Base-by-base conservation (phyloP, 371 early-diverging fungal genomes). In the Mucor irregularis region DNA sequence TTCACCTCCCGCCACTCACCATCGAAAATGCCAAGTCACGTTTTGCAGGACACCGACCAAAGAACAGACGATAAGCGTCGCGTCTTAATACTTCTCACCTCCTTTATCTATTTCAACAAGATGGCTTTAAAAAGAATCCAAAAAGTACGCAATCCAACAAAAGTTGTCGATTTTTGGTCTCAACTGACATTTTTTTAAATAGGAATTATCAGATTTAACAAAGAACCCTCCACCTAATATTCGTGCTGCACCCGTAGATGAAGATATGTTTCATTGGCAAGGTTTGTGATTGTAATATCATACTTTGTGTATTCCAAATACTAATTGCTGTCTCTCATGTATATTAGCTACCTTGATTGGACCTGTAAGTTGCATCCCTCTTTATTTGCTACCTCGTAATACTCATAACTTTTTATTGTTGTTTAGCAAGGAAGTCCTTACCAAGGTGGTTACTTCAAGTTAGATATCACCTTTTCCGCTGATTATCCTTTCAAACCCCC, bases 401-500 rank as follows among this genome's bases (percentile, higher is more conserved):
- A 19, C 2, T 17, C 16, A n/a, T 24, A 19, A 22, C 11, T 24
- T 33, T 6, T 31, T 28, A 43, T 46, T 14, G 1, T 8, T 14
- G 16, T 48, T 11, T 49, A 79, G 80, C 58, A 60, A 24, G 75
- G 72, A 22, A 85, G 85, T 30, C 84, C 90, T n/a, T 97, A 94
- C 69, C 83, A 86, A 66, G 91, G 90, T 21, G 97, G 95, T 10
- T 68, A 74, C 11, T 97, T 96, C 73, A 82, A 85, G 47, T 58
- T 97, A 19, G 85, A 91, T 43, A 86, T 97, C 40, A 72, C 73
- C 11, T 93, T 96, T 57, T 81, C 88, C 43, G 71, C 86, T 0
- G 94, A 95, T 54, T 96, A 92, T 69, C 97, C 97, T 17, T 97
- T 95, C 74, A 93, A 94, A 63, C 94, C 96, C 19, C 97, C 97